A percentile compares a stretch with the other conserved stretches of the same genome.
Conservation (phyloP, 2,329 filamentous ascomycete genomes). For the Cryphonectria radicalis region DNA sequence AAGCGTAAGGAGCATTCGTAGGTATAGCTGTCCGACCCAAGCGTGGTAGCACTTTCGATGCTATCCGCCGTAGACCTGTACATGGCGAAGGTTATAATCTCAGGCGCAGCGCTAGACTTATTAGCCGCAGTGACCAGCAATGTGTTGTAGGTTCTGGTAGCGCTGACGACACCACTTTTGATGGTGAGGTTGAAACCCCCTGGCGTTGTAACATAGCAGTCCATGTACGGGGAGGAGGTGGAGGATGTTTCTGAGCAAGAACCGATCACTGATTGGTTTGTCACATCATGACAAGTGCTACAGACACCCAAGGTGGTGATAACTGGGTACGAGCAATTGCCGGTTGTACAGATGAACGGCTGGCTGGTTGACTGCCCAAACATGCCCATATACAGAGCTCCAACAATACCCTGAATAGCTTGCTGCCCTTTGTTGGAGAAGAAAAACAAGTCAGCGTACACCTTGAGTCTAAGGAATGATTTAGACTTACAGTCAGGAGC, state of each 20-base stretch:
- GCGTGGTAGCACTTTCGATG: not conserved
- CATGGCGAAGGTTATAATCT: not conserved
- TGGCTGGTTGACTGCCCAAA: conserved; percentile 9
- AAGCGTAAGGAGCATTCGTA: conserved; percentile 14
- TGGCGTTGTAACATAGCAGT: not conserved
- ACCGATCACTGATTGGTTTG: not conserved
- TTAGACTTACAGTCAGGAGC: not conserved
- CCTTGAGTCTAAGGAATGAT: not conserved
- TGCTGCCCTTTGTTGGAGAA: conserved; percentile 6
- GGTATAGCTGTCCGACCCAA: conserved; percentile 6
- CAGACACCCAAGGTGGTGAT: conserved; percentile 10
- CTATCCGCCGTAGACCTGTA: not conserved
- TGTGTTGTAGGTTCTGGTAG: conserved; percentile 1
- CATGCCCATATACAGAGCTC: conserved; percentile 7
- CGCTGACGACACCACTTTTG: not conserved
- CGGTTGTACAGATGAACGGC: conserved; percentile 5
- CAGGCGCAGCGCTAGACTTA: not conserved
- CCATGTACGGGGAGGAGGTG: not conserved
- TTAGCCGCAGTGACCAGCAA: not conserved
- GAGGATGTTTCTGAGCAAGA: too few relatives aligned
- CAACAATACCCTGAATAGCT: conserved; percentile 13
- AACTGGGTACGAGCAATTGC: conserved; percentile 11
- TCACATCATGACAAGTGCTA: conserved; percentile 10
- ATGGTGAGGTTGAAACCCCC: not conserved
- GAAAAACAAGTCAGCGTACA: not conserved